A percentile compares a stretch with the other conserved stretches of the same genome.
Evolutionary conservation across 768 basidiomycete species (phyloP).

Genomic region (Psilocybe azurescens): DNA sequence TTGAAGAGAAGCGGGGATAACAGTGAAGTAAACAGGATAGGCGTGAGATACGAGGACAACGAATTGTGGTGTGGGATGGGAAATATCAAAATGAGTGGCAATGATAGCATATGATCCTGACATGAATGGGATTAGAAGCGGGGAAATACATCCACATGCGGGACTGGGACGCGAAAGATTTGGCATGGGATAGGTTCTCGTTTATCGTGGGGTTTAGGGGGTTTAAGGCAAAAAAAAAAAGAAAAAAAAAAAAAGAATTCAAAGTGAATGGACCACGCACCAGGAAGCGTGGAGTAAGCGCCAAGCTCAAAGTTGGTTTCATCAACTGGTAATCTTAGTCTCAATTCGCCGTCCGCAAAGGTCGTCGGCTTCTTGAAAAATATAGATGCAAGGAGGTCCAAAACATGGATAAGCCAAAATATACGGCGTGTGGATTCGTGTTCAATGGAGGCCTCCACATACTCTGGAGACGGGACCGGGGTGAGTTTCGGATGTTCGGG

Average conservation of each 20-base stretch:
- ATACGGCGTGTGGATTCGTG: constrained; percentile 82
- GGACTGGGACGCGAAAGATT: constrained; percentile 20
- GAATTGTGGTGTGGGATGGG: constrained; percentile 26
- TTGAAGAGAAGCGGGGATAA: constrained; percentile 18
- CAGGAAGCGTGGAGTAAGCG: constrained; percentile 59
- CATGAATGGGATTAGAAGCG: constrained; percentile 24
- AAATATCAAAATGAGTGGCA: constrained; percentile 27
- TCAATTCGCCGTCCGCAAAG: constrained; percentile 50
- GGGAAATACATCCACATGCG: constrained; percentile 22
- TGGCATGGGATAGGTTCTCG: constrained; percentile 23
- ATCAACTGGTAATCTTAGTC: constrained; percentile 76
- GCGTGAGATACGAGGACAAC: constrained; percentile 20
- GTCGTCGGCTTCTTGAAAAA: constrained; percentile 51
- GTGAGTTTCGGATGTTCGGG: constrained; percentile 66
- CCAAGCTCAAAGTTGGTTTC: constrained; percentile 83
- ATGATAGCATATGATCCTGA: constrained; percentile 25
- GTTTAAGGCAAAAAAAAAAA: constrained; percentile 17
- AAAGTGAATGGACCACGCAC: constrained; percentile 36
- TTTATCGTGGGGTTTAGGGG: constrained; percentile 20
- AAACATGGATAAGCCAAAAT: constrained; percentile 78
- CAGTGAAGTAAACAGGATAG: constrained; percentile 23
- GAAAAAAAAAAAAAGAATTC: constrained; percentile 13
- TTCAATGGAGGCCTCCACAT: constrained; percentile 66
- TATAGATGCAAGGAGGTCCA: constrained; percentile 55
- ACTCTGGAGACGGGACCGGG: constrained; percentile 61